Base-by-base conservation (phyloP, 1,284 basidiomycete genomes). In the Heterobasidion irregulare region DNA sequence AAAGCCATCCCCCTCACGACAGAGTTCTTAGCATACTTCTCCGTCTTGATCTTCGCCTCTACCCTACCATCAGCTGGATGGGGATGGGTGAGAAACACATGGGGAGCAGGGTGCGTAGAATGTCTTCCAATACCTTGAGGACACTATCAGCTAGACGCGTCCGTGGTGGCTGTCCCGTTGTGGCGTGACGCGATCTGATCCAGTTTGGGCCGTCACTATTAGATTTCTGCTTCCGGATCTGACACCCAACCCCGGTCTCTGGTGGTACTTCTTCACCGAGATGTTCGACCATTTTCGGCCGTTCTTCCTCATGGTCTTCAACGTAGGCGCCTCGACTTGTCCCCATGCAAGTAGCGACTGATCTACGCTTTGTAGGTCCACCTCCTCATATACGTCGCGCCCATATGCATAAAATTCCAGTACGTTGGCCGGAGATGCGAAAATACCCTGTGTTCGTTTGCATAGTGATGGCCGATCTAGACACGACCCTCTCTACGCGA, bases 191-290 rank as follows among this genome's bases (percentile, higher is more conserved):
- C 50, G 13, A n/a, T 50, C 41, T 18, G 44, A 35, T 50, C 50
- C 19, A 58, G 32, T 32, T 47, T 35, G 49, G 33, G 15, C 15
- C 35, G n/a, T 38, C 33, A 2, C 1, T 47, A 9, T 33, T 36
- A 72, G 71, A 18, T 54, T 73, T 18, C 59, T 64, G 5, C 80
- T 94, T 7, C 86, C 88, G 3, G 94, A 96, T 67, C 71, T 98
- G 54, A 93, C 92, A 6, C 97, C 97, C 0, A 98, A 96, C 64
- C 84, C 92, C 8, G 96, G 96, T 2, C 73, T 98, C 43, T 94
- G 92, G 87, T 99, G 97, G 97, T 99, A 99, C 72, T 98, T 98
- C 73, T 98, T 98, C 72, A 98, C 94, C 12, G 95, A 99, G 69
- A 98, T 98, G 88, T 99, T 99, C 64, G 94, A 98, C 66, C 92